Evolutionary conservation across 1,284 basidiomycete genomes (phyloP), one percentile per base, ranked within the genome.

Genomic region (Cutaneotrichosporon sp.): DNA sequence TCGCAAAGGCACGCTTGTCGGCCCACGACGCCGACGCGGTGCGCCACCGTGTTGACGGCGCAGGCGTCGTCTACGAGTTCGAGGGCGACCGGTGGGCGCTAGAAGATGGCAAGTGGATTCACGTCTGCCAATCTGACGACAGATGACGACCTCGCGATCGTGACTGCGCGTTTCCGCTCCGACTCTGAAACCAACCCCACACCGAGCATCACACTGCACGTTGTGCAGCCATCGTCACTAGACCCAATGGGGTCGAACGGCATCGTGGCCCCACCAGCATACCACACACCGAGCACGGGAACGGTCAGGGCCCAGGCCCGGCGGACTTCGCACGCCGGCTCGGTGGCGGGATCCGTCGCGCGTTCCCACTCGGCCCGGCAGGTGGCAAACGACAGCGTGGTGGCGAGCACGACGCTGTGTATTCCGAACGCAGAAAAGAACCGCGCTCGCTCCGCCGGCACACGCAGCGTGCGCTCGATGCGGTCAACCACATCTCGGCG

Each of bases 131-230:
- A 40, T 11, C 53, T 53, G 30, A 58, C 55, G 16, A n/a, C 68
- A 81, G 80, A 81, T 56, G 81, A 80, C 63, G 81, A 82, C 67
- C 73, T 81, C 22, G 63, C 73, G 30, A 82, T 82, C 65, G 71
- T 82, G 22, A 74, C 71, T 2, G 79, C 77, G 8, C 69, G 81
- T n/a, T 79, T 81, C 62, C 70, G 78, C 16, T 70, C 71, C 38
- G 66, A 70, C 1, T 36, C 59, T 49, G 56, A 49, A 31, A 14
- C 58, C 62, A 56, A 57, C 46, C 69, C 34, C 60, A 68, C 56
- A 46, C 73, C 62, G 61, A 76, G 69, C 69, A 58, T 68, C 68
- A 62, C 69, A 56, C 46, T 69, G 60, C 52, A 65, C 60, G 62
- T 65, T 31, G 59, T 60, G 10, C 65, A 30, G 60, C 68, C 63